These are phyloP conservation scores for Onygenales sp. DNA, from an alignment of 2,329 filamentous ascomycete species.

Conservation along the genomic window DNA sequence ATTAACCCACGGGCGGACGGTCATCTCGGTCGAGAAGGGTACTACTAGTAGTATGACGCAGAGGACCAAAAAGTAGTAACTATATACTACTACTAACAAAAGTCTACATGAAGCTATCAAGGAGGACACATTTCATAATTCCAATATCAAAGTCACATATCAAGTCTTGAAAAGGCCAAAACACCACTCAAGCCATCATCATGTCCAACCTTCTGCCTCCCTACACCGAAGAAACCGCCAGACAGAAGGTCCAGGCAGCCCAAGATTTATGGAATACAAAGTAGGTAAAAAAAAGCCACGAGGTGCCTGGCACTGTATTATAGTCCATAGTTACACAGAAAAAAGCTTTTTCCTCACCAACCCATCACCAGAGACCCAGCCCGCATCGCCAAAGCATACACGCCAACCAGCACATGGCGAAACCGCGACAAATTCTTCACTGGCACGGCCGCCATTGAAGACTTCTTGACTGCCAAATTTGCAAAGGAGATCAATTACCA, in stretches of 20 bases:
- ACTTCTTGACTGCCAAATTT: slow-evolving; percentile 67
- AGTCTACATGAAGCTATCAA: too few relatives aligned
- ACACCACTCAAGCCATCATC: too few relatives aligned
- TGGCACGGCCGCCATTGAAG: slow-evolving; percentile 58
- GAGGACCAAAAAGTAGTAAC: too few relatives aligned
- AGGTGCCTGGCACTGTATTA: neutral
- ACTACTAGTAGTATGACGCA: too few relatives aligned
- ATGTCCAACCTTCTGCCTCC: slow-evolving; percentile 46
- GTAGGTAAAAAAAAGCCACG: slow-evolving; percentile 33
- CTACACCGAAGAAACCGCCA: slow-evolving; percentile 64
- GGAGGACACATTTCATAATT: too few relatives aligned
- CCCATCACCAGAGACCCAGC: slow-evolving; percentile 48
- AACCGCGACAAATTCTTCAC: slow-evolving; percentile 63
- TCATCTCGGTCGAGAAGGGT: too few relatives aligned
- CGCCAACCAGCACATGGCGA: slow-evolving; percentile 66
- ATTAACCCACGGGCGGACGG: too few relatives aligned
- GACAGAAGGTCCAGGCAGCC: slow-evolving; percentile 70
- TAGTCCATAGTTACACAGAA: neutral
- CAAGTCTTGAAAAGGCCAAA: too few relatives aligned
- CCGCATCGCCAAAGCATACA: slow-evolving; percentile 63
- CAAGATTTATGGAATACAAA: slow-evolving; percentile 75
- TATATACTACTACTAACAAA: too few relatives aligned
- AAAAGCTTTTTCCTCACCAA: neutral
- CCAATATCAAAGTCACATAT: too few relatives aligned
- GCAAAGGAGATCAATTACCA: slow-evolving; percentile 59